Base-by-base conservation (phyloP, 139 green algal genomes). In the Micractinium sp. region DNA sequence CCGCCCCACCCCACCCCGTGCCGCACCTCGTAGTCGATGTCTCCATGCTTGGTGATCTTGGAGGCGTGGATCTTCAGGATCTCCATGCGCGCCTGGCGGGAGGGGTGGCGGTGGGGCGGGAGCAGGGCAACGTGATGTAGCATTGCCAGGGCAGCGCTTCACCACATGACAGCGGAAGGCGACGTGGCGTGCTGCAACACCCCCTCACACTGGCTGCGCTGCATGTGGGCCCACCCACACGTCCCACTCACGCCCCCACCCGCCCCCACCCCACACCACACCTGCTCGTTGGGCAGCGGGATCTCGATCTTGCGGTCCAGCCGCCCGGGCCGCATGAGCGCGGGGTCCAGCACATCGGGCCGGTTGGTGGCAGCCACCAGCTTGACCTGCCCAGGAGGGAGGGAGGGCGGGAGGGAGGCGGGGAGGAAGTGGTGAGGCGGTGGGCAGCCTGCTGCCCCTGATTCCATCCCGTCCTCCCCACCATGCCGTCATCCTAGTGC, bases 281-380 rank as follows among this genome's bases (percentile, higher is more conserved):
- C 95, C 88, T 97, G 93, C 92, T 99, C 98, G 91, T 99, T 99
- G 69, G 98, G 98, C 89, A 99, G 93, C n/a, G 98, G 98, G 91
- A 99, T 99, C 92, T 99, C 97, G 74, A 99, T 99, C 94, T 99
- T 99, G 73, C 97, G 92, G 92, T 99, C 97, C 84, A 99, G 92
- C 16, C 97, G 94, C 0, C 98, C 98, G 0, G 98, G 98, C 13
- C 98, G 94, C 94, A 99, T 95, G 53, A 99, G 93, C 0, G 98
- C 98, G 13, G 98, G 98, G 91, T 99, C 98, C 77, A 99, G 94
- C 90, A 99, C 97, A 92, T 99, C 98, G 18, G 97, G 97, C 29
- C 97, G 90, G 90, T 99, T 99, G 86, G 97, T 99, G 74, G 97
- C 96, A 93, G 98, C 98, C 91, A 99, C 98, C 93, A 98, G 97